A percentile compares a stretch with the other conserved stretches of the same genome.
phyloP scores from a whole-genome alignment of 148 eudicot genomes.

The Fagopyrum esculentum region DNA sequence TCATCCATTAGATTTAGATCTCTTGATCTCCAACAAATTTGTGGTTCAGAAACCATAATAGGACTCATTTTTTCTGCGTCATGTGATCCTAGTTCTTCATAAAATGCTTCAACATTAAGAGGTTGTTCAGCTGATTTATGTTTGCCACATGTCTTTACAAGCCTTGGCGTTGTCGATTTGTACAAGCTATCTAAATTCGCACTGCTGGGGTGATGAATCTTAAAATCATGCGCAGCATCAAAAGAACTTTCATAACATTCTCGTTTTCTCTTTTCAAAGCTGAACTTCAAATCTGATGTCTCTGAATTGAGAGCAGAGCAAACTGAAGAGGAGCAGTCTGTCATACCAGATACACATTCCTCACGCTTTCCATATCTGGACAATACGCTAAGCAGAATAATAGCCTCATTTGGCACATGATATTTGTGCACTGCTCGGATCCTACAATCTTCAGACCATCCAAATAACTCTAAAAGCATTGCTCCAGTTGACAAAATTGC shows the following conservation, averaged over 20 bases:
- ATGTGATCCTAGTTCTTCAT: constrained; percentile 23
- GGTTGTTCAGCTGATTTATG: constrained; percentile 19
- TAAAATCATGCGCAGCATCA: constrained; percentile 28
- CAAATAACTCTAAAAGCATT: constrained; percentile 56
- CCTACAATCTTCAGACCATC: constrained; percentile 49
- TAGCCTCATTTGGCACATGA: constrained; percentile 62
- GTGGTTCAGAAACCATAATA: constrained; percentile 19
- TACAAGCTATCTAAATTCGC: constrained; percentile 22
- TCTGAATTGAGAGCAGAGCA: constrained; percentile 73
- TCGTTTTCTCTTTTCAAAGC: constrained; percentile 39
- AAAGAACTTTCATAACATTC: constrained; percentile 24
- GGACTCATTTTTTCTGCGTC: constrained; percentile 19
- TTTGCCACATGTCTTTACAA: constrained; percentile 15
- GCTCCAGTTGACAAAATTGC: constrained; percentile 63
- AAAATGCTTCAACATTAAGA: constrained; percentile 24
- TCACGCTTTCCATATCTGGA: constrained; percentile 80
- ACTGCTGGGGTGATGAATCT: constrained; percentile 19
- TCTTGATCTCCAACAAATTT: constrained; percentile 20
- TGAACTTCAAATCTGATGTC: constrained; percentile 27
- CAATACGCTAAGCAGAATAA: constrained; percentile 46
- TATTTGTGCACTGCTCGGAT: constrained; percentile 45
- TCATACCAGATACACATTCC: constrained; percentile 74
- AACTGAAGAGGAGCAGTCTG: constrained; percentile 86
- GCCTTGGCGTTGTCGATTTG: constrained; percentile 25
- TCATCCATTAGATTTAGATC: constrained; percentile 24